phyloP scores from a whole-genome alignment of 495 filamentous ascomycete species.

The Neurospora sp. region DNA sequence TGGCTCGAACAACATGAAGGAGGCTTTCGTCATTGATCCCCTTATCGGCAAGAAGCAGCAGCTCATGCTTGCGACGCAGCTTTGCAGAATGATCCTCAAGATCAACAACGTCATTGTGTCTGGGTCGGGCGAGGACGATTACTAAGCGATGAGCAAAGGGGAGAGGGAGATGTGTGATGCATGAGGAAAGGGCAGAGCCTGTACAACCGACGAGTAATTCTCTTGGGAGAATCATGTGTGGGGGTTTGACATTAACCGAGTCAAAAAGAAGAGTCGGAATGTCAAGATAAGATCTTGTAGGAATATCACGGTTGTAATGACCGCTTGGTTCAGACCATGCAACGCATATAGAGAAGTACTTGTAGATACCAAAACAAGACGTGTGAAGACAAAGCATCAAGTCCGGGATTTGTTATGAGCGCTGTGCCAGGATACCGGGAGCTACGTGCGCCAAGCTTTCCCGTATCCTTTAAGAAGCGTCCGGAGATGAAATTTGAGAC shows the following conservation, averaged over 20 bases:
- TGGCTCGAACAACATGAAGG: conserved; percentile 91
- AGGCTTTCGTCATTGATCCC: conserved; percentile 96
- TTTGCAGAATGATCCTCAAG: conserved; percentile 99
- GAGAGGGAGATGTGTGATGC: not conserved
- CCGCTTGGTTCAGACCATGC: not conserved
- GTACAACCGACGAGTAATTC: not conserved
- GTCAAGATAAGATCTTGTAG: not conserved
- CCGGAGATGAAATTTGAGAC: too few relatives aligned
- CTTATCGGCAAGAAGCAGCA: conserved; percentile 97
- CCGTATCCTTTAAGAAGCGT: too few relatives aligned
- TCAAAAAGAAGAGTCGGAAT: not conserved
- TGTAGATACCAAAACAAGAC: not conserved
- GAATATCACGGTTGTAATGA: not conserved
- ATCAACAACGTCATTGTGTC: conserved; percentile 94
- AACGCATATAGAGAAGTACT: not conserved
- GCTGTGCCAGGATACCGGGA: too few relatives aligned
- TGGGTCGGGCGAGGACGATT: conserved; percentile 85
- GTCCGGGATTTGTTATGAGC: too few relatives aligned
- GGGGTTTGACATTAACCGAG: not conserved
- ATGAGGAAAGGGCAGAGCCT: not conserved
- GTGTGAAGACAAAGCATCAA: not conserved
- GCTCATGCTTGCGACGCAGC: conserved; percentile 87
- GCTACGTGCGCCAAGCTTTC: too few relatives aligned
- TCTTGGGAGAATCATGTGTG: not conserved
- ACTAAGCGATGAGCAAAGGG: conserved; percentile 38